Evolutionary conservation across 164 flowering plant species (phyloP), one percentile per base, ranked within the genome.

Genomic region (Hamamelis virginiana): DNA sequence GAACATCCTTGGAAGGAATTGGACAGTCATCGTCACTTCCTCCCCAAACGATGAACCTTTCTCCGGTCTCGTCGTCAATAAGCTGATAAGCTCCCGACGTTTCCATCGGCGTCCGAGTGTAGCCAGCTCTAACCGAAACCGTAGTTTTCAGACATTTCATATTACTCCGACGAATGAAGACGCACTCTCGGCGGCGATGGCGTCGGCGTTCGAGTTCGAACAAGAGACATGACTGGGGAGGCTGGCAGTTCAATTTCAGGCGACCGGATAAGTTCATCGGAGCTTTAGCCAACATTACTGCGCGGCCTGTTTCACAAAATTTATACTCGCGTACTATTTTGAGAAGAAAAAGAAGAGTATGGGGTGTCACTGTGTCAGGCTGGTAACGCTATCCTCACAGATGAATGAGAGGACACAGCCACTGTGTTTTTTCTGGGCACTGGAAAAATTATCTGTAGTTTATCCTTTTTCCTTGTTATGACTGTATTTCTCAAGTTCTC

Each of bases 41-140:
- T 14, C 90, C 87, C 87, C 87, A 84, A 38, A 86, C 84, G 10
- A 84, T 81, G 69, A 80, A 65, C 58, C 72, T 81, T 41, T 84
- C 84, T 8, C 90, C 87, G 10, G 81, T 82, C 25, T 73, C 82
- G 12, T 86, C 84, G 66, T 84, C 86, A 11, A 80, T 68, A n/a
- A 86, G 73, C 64, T 77, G 79, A 70, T 85, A 85, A 44, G 87
- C 87, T 18, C 89, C 89, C 3, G 86, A 66, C 10, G 91, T 78
- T 8, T 80, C 89, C 78, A 81, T 60, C 26, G 80, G 77, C 41
- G 64, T 76, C 43, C 81, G 67, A 43, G 74, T 81, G 44, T 78
- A 84, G 27, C 74, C 80, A 27, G 81, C 80, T 12, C 68, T 71
- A 13, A 80, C 74, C 50, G 27, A 21, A 64, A 66, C 69, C 67